Evolutionary conservation across 768 basidiomycete genomes (phyloP).

Genomic region (Cubamyces lactineus): DNA sequence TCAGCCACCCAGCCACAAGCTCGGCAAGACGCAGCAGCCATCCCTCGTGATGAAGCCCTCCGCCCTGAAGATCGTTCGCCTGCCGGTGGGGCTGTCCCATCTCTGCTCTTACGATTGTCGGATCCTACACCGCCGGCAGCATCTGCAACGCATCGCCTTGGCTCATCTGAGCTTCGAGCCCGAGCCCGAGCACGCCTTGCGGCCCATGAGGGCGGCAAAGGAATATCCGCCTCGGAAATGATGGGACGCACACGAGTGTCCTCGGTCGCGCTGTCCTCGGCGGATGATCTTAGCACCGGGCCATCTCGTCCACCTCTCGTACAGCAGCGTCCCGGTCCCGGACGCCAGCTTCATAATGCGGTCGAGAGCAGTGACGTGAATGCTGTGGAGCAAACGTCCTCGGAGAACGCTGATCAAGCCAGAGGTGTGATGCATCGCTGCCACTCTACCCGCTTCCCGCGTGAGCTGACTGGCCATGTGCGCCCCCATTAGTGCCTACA

Average conservation of each 20-base stretch:
- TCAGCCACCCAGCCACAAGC: slow-evolving; percentile 11
- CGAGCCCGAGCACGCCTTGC: slow-evolving; percentile 6
- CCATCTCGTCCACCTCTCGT: slow-evolving; percentile 3
- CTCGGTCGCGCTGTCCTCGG: slow-evolving; percentile 20
- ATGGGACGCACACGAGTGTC: slow-evolving; percentile 38
- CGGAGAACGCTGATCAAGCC: slow-evolving; percentile 10
- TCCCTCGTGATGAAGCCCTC: slow-evolving; percentile 14
- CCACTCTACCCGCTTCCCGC: slow-evolving; percentile 7
- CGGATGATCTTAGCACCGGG: slow-evolving; percentile 21
- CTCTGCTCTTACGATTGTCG: slow-evolving; percentile 36
- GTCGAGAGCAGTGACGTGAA: slow-evolving; percentile 11
- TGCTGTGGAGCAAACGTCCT: slow-evolving; percentile 17
- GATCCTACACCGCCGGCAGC: slow-evolving; percentile 21
- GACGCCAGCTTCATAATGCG: background rate
- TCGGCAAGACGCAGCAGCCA: background rate
- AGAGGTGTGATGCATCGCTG: slow-evolving; percentile 3
- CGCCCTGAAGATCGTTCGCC: slow-evolving; percentile 17
- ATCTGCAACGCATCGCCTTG: slow-evolving; percentile 2
- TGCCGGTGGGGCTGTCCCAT: slow-evolving; percentile 15
- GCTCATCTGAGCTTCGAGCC: slow-evolving; percentile 27
- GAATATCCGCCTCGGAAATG: slow-evolving; percentile 28
- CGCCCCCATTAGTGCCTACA: slow-evolving; percentile 8
- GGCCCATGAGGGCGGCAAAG: slow-evolving; percentile 2
- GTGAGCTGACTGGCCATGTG: slow-evolving; percentile 5
- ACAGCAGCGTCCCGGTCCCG: slow-evolving; percentile 18